Evolutionary conservation across 202 grass and related monocot species (phyloP).

Genomic region (Schoenoplectus triqueter): DNA sequence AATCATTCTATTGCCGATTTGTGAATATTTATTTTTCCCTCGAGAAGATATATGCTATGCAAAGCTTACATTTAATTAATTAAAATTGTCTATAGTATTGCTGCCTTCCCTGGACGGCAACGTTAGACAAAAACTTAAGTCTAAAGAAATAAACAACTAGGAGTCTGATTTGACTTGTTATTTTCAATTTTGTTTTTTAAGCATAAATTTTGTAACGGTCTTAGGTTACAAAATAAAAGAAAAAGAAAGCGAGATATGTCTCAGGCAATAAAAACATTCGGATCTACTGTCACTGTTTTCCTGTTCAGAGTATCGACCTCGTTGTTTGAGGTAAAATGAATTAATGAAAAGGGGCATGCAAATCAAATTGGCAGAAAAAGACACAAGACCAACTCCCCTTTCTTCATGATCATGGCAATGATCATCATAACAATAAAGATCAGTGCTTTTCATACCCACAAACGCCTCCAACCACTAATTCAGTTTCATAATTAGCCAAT

Average conservation of each 20-base stretch:
- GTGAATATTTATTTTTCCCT: background rate
- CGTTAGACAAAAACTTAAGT: background rate
- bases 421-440: conserved; percentile 18
- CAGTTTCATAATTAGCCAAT: conserved; percentile 18
- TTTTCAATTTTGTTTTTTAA: background rate
- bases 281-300: background rate
- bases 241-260: background rate
- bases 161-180: background rate
- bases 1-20: conserved; percentile 8
- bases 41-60: background rate
- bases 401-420: conserved; percentile 12
- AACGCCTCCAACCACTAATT: conserved; percentile 9
- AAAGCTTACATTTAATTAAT: background rate
- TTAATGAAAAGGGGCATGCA: background rate
- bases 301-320: conserved; percentile 34
- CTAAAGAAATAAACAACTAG: background rate
- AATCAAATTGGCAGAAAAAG: conserved; percentile 30
- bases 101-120: conserved; percentile 17
- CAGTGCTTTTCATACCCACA: conserved; percentile 23
- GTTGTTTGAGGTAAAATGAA: conserved; percentile 24
- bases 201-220: background rate
- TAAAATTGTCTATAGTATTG: background rate
- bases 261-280: conserved; percentile 3
- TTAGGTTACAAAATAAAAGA: background rate
- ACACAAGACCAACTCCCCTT: conserved; percentile 31